Percentiles rank a stretch among this genome's conserved stretches.
phyloP scores from a whole-genome alignment of 2,329 filamentous ascomycete species.

The Sporothrix curviconia region DNA sequence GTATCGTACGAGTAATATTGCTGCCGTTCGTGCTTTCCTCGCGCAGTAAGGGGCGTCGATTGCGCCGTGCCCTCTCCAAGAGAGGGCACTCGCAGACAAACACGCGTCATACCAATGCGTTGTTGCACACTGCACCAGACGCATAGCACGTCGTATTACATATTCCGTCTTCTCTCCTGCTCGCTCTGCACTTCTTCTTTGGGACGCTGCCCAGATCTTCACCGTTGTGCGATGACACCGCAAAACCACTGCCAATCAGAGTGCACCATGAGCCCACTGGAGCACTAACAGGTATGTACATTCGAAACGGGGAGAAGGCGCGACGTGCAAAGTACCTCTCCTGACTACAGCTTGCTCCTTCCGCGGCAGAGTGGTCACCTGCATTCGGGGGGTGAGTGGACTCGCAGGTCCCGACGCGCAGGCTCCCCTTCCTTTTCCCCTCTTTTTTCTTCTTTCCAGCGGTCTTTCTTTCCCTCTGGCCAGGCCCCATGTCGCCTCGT shows the following conservation, averaged over 20 bases:
- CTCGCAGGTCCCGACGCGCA: conserved; percentile 9
- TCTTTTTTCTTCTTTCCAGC: not conserved
- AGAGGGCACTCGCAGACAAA: too few relatives aligned
- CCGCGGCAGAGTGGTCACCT: conserved; percentile 5
- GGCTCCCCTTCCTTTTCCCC: not conserved
- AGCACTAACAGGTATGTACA: not conserved
- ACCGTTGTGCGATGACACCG: conserved; percentile 1
- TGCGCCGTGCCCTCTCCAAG: conserved; percentile 2
- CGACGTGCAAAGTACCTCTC: not conserved
- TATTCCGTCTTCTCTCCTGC: not conserved
- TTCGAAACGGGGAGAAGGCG: not conserved
- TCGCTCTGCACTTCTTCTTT: not conserved
- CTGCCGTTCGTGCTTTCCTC: not conserved
- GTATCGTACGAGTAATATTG: too few relatives aligned
- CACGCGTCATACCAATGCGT: too few relatives aligned
- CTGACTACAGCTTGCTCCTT: conserved; percentile 1
- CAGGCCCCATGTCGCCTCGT: conserved; percentile 13
- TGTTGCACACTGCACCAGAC: not conserved
- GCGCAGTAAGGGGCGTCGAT: not conserved
- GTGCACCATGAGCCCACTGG: not conserved
- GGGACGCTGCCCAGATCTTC: not conserved
- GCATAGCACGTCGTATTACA: not conserved
- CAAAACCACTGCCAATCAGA: conserved; percentile 1
- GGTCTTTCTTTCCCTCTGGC: not conserved
- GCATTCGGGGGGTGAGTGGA: conserved; percentile 1